These are phyloP conservation scores for Groenewaldozyma tartarivorans DNA, from an alignment of 805 yeast species.

Conservation along the genomic window DNA sequence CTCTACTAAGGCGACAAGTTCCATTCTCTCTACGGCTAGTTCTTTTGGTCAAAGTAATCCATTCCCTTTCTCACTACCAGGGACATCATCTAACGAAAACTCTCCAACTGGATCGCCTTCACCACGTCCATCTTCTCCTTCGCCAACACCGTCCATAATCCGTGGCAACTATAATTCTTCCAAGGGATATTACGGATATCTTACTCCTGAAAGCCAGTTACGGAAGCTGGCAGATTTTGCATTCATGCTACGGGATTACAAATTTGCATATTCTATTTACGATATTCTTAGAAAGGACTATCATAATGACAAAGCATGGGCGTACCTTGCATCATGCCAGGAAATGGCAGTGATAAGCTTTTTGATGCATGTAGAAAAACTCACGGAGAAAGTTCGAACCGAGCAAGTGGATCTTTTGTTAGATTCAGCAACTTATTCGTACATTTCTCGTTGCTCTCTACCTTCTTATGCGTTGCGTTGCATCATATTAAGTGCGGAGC, in stretches of 20 bases:
- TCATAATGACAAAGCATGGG: constrained; percentile 69
- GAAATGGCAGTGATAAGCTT: constrained; percentile 77
- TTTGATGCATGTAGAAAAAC: constrained; percentile 39
- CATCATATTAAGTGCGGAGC: constrained; percentile 56
- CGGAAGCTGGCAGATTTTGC: constrained; percentile 89
- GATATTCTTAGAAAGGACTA: constrained; percentile 75
- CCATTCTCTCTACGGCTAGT: constrained; percentile 25
- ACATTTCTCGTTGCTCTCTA: constrained; percentile 58
- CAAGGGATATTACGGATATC: constrained; percentile 43
- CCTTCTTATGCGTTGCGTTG: constrained; percentile 65
- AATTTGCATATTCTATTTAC: constrained; percentile 72
- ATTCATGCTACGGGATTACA: constrained; percentile 82
- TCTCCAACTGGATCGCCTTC: constrained; percentile 4
- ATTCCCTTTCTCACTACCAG: constrained; percentile 11
- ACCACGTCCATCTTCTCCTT: neutral
- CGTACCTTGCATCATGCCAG: constrained; percentile 70
- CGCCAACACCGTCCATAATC: neutral
- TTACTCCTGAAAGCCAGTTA: constrained; percentile 60
- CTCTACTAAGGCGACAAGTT: constrained; percentile 22
- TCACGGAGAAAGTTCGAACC: constrained; percentile 37
- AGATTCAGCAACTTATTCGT: constrained; percentile 68
- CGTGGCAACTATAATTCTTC: constrained; percentile 34
- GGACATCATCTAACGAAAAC: neutral
- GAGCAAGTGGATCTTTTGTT: constrained; percentile 51
- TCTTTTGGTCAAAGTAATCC: constrained; percentile 7